These are phyloP conservation scores for Daldinia sp. DNA, from an alignment of 2,329 filamentous ascomycete species.

Conservation along the genomic window DNA sequence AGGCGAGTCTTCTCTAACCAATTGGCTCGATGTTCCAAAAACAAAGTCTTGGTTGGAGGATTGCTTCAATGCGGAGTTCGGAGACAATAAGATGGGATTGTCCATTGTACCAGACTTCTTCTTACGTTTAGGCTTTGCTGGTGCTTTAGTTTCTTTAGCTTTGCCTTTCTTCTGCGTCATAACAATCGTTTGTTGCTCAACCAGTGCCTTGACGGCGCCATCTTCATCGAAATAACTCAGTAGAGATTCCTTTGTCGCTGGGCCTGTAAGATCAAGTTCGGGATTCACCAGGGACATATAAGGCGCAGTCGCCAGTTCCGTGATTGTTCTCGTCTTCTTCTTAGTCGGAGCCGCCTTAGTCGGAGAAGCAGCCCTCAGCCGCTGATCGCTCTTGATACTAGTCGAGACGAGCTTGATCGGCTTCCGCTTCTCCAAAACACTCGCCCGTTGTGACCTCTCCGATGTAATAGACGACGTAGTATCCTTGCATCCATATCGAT, in stretches of 20 bases:
- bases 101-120: slow-evolving; percentile 55
- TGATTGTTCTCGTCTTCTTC: slow-evolving; percentile 82
- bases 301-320: slow-evolving; percentile 78
- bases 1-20: slow-evolving; percentile 79
- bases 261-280: slow-evolving; percentile 48
- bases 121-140: slow-evolving; percentile 50
- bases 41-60: slow-evolving; percentile 79
- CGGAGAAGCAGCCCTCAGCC: slow-evolving; percentile 50
- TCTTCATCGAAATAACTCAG: slow-evolving; percentile 60
- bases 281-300: slow-evolving; percentile 63
- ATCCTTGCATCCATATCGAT: slow-evolving; percentile 57
- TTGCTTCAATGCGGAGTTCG: slow-evolving; percentile 73
- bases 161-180: slow-evolving; percentile 52
- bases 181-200: slow-evolving; percentile 51
- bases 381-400: slow-evolving; percentile 45
- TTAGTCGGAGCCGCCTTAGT: slow-evolving; percentile 66
- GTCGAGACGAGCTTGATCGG: slow-evolving; percentile 63
- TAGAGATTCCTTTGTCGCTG: slow-evolving; percentile 54
- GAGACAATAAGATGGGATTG: slow-evolving; percentile 73
- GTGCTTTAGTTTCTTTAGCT: slow-evolving; percentile 54
- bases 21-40: slow-evolving; percentile 88
- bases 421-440: slow-evolving; percentile 67
- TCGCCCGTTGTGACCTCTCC: slow-evolving; percentile 30
- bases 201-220: slow-evolving; percentile 52
- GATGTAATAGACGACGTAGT: slow-evolving; percentile 15